Percentiles rank a stretch among this genome's conserved stretches.
These are phyloP conservation scores for Haplographium delicatum DNA, from an alignment of 495 filamentous ascomycete species.

Conservation along the genomic window DNA sequence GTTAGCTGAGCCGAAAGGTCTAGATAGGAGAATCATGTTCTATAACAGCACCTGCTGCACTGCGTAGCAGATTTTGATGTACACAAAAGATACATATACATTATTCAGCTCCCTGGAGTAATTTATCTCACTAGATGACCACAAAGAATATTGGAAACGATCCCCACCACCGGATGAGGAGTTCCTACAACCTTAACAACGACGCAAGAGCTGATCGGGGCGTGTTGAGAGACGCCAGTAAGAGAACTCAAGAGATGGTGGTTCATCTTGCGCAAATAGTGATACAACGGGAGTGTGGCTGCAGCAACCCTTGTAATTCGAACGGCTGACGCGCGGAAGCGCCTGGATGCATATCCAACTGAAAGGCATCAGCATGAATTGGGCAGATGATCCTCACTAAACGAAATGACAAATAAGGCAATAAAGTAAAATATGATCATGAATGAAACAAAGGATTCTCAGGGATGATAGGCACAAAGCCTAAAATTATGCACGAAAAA, in stretches of 20 bases:
- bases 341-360: neutral
- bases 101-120: too few species aligned
- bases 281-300: slow-evolving; percentile 3
- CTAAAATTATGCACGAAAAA: too few species aligned
- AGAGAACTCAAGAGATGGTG: neutral
- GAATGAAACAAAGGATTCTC: neutral
- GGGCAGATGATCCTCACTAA: neutral
- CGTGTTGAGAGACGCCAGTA: neutral
- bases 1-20: too few species aligned
- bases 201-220: slow-evolving; percentile 3
- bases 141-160: too few species aligned
- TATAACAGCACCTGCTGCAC: too few species aligned
- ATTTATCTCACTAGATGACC: too few species aligned
- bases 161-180: slow-evolving; percentile 1
- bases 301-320: slow-evolving; percentile 8
- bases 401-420: neutral
- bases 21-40: too few species aligned
- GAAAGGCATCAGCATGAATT: neutral
- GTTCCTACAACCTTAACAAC: slow-evolving; percentile 12
- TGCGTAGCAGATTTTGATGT: too few species aligned
- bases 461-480: neutral
- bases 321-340: slow-evolving; percentile 14
- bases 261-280: slow-evolving; percentile 4
- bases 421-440: neutral
- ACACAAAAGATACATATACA: too few species aligned